Evolutionary conservation across 768 basidiomycete species (phyloP).

Genomic region (Gloeostereum incarnatum): DNA sequence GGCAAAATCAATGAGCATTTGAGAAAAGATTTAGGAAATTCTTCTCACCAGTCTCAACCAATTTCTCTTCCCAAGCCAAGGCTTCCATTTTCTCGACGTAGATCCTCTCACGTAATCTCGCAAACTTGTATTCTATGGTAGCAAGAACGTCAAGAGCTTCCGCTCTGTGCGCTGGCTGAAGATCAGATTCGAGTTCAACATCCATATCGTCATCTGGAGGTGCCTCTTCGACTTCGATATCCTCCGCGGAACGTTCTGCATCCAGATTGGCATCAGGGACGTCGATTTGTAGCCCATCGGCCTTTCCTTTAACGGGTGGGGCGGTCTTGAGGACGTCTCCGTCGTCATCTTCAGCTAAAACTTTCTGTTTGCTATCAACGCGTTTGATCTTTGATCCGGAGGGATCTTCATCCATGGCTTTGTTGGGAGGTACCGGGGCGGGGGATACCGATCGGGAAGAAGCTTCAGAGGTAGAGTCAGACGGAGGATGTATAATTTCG

Average conservation of each 20-base stretch:
- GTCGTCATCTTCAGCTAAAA: neutral
- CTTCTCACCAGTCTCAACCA: constrained; percentile 66
- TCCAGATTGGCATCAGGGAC: constrained; percentile 11
- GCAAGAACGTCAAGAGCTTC: constrained; percentile 87
- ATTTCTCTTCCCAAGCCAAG: constrained; percentile 78
- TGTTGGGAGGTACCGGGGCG: constrained; percentile 2
- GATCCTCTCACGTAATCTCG: constrained; percentile 72
- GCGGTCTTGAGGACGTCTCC: neutral
- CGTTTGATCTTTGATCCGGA: neutral
- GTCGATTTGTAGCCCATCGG: neutral
- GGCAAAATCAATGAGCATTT: constrained; percentile 4
- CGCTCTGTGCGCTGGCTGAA: constrained; percentile 74
- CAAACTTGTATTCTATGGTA: constrained; percentile 89
- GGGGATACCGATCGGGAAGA: constrained; percentile 5
- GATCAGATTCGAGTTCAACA: constrained; percentile 31
- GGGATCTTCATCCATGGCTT: neutral
- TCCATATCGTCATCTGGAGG: constrained; percentile 7
- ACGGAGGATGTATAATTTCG: neutral
- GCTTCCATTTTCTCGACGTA: constrained; percentile 95
- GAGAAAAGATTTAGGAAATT: neutral
- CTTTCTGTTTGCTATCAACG: neutral
- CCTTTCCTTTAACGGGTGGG: neutral
- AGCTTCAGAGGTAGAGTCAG: neutral
- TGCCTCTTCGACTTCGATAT: constrained; percentile 1
- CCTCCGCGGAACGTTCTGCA: neutral